Evolutionary conservation across 768 basidiomycete species (phyloP).

Genomic region (Hemileccinum rubropunctum): DNA sequence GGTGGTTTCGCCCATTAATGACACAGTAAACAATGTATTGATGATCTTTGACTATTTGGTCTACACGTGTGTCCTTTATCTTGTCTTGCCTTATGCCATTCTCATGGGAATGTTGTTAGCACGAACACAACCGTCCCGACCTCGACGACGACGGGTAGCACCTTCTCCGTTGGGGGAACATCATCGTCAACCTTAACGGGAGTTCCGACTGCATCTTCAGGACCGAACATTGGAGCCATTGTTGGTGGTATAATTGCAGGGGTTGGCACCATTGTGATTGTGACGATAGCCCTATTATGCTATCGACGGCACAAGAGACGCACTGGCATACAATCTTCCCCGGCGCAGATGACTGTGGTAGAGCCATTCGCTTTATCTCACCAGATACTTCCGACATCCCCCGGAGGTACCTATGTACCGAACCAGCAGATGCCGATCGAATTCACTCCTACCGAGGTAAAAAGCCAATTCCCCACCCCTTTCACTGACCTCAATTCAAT

Average conservation of each 20-base stretch:
- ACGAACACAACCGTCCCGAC: no score
- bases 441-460: background rate
- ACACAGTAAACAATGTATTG: background rate
- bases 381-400: background rate
- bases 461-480: background rate
- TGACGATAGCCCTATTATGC: conserved; percentile 2
- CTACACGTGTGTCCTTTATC: conserved; percentile 9
- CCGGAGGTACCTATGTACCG: background rate
- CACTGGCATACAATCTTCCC: background rate
- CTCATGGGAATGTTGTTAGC: conserved; percentile 2
- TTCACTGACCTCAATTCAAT: background rate
- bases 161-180: no score
- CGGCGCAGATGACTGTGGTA: background rate
- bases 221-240: background rate
- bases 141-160: no score
- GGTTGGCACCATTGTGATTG: background rate
- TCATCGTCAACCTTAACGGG: background rate
- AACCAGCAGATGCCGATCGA: background rate
- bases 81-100: background rate
- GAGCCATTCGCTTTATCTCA: conserved; percentile 1
- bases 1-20: conserved; percentile 3
- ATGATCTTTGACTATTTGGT: conserved; percentile 20
- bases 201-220: background rate
- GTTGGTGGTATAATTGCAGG: conserved; percentile 8
- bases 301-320: conserved; percentile 1